These are phyloP conservation scores for Fusarium irregulare DNA, from an alignment of 2,329 filamentous ascomycete species.

Conservation along the genomic window DNA sequence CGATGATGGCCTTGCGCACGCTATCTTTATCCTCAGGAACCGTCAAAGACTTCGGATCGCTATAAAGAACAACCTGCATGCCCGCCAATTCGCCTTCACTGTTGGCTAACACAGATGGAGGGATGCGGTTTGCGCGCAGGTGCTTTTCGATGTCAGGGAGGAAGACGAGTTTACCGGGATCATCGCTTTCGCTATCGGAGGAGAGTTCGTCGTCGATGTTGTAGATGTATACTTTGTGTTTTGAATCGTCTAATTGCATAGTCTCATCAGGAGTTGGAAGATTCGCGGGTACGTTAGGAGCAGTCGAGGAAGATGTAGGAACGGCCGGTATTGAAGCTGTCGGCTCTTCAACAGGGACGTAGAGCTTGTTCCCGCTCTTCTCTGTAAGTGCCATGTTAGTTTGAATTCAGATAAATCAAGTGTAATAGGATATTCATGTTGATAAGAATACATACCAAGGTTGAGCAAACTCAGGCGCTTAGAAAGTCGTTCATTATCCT, in stretches of 20 bases:
- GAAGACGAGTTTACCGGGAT: constrained; percentile 75
- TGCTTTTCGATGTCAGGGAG: constrained; percentile 88
- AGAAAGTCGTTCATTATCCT: constrained; percentile 78
- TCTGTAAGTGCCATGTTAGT: constrained; percentile 57
- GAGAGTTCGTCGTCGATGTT: constrained; percentile 89
- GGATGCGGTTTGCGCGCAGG: constrained; percentile 76
- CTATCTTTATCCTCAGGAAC: constrained; percentile 80
- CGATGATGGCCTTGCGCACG: constrained; percentile 85
- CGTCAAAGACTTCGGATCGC: constrained; percentile 79
- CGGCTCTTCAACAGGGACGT: constrained; percentile 70
- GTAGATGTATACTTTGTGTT: constrained; percentile 90
- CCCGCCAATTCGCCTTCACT: constrained; percentile 65
- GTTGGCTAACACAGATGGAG: constrained; percentile 72
- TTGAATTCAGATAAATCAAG: not conserved
- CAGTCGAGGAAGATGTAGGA: constrained; percentile 17
- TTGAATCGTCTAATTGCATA: constrained; percentile 90
- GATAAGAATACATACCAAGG: constrained; percentile 68
- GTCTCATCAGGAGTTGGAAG: constrained; percentile 59
- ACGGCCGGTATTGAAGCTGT: constrained; percentile 38
- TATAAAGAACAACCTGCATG: constrained; percentile 86
- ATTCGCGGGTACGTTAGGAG: constrained; percentile 23
- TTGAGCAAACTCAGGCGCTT: constrained; percentile 87
- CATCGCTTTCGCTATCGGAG: constrained; percentile 57
- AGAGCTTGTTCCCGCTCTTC: constrained; percentile 71
- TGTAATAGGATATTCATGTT: constrained; percentile 1